Percentiles rank a stretch among this genome's conserved stretches.
Conservation (phyloP, 257 asterid species). For the Solanum sparsipilum region DNA sequence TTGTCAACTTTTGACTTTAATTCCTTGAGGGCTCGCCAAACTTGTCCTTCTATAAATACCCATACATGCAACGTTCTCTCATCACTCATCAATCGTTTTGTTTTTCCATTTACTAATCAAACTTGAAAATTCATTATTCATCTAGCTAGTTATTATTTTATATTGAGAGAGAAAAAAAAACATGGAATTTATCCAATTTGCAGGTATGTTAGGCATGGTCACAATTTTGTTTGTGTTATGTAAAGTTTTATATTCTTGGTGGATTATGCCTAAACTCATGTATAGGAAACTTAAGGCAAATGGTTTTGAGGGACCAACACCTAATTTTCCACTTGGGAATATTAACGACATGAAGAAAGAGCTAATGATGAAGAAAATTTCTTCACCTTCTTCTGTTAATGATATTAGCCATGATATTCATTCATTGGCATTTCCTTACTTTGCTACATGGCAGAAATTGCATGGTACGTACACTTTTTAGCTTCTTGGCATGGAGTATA, state of each 20-base stretch:
- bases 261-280: conserved; percentile 40
- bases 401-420: conserved; percentile 52
- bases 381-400: not conserved
- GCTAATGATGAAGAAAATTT: not conserved
- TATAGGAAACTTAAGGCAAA: conserved; percentile 40
- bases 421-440: conserved; percentile 54
- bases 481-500: not conserved
- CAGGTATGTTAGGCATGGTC: conserved; percentile 3
- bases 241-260: conserved; percentile 32
- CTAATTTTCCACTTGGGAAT: conserved; percentile 79
- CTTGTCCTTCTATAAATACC: conserved; percentile 9
- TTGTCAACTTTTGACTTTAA: not conserved
- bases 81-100: not conserved
- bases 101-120: not conserved
- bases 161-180: not conserved
- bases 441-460: conserved; percentile 57
- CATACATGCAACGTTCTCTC: not conserved
- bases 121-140: not conserved
- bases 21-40: not conserved
- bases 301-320: conserved; percentile 83
- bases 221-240: conserved; percentile 11
- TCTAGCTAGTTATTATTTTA: not conserved
- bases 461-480: conserved; percentile 39
- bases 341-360: conserved; percentile 34
- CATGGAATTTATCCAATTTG: conserved; percentile 15